phyloP scores from a whole-genome alignment of 345 rosid species.

The Syzygium aromaticum region DNA sequence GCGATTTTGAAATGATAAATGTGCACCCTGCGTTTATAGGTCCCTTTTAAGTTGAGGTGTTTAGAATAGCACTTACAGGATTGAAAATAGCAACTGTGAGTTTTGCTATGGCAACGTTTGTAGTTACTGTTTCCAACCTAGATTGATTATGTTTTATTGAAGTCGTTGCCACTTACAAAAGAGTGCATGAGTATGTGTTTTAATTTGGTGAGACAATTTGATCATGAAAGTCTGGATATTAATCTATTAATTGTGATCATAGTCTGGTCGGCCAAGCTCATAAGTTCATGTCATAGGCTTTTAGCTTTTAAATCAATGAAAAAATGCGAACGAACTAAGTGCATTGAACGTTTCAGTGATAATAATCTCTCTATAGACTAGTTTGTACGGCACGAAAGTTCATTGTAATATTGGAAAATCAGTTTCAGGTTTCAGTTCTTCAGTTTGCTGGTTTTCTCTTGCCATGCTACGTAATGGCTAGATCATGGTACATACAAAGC shows the following conservation, averaged over 20 bases:
- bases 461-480: constrained; percentile 53
- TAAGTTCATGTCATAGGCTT: neutral
- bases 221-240: neutral
- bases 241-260: neutral
- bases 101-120: neutral
- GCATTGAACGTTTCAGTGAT: neutral
- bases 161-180: neutral
- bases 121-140: neutral
- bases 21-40: neutral
- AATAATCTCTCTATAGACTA: neutral
- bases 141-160: neutral
- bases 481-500: constrained; percentile 44
- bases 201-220: neutral
- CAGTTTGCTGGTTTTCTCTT: constrained; percentile 52
- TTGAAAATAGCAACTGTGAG: neutral
- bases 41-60: neutral
- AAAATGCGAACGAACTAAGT: neutral
- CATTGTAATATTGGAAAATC: neutral
- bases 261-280: neutral
- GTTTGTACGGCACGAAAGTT: neutral
- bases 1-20: neutral
- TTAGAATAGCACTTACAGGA: neutral
- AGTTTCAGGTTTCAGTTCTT: constrained; percentile 63
- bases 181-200: neutral
- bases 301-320: neutral